Evolutionary conservation across 257 asterid species (phyloP), one percentile per base, ranked within the genome.

Genomic region (Linderniella brevidens): DNA sequence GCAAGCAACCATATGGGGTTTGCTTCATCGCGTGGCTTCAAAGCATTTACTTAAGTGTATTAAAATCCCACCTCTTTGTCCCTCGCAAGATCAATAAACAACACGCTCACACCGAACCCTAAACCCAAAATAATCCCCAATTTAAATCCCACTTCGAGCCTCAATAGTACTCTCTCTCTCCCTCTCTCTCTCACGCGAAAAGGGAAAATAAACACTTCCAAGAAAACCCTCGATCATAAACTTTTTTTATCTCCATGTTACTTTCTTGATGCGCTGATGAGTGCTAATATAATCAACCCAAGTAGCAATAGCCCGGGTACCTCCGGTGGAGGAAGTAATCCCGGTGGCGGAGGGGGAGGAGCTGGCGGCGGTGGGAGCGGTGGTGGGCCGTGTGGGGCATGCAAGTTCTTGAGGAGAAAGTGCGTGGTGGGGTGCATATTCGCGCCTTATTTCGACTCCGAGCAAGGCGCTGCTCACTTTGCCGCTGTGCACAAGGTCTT

Each of bases 21-120:
- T 84, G 94, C 92, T 80, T 77, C 93, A 71, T 78, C 82, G 92
- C 95, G 93, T 88, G 92, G 85, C 94, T 80, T 84, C 86, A 68
- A 87, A 80, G 97, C 42, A 65, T 87, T 75, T 70, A 70, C 69
- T 74, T 67, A 36, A 69, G 61, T 56, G 63, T 71, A 60, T 67
- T 4, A 43, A 9, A 62, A 58, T 7, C 41, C 58, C 10, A 35
- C 46, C 39, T 63, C 29, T 49, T 37, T 19, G 41, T 18, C 4
- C 62, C 20, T 38, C 32, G 6, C 32, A 25, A 25, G 32, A 25
- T 6, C 41, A 52, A 10, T 19, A 44, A 48, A 57, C 63, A 58
- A 66, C 52, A 64, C 63, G 59, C 56, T 42, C 59, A 71, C 70
- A 74, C 69, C 78, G 73, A 75, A 74, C 93, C 95, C 88, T 77